phyloP scores from a whole-genome alignment of 139 green algal genomes.

The Haematococcus sp. region DNA sequence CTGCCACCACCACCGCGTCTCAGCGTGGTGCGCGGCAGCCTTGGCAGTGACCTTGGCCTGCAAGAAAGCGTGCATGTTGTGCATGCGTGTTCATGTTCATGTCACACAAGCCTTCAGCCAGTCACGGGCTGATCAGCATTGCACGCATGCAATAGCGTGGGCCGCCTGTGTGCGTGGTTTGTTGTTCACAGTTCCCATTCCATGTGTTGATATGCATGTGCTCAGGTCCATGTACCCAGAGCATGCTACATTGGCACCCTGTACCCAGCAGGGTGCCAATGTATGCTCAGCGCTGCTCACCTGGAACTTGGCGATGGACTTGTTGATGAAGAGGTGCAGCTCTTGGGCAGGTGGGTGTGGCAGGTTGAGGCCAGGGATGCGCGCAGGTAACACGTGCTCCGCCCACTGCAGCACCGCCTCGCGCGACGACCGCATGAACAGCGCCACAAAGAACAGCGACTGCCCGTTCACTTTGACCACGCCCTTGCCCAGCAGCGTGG shows the following conservation, averaged over 20 bases:
- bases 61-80: no score
- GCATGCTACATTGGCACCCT: no score
- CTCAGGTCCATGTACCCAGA: no score
- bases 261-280: no score
- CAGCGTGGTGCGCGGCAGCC: constrained; percentile 27
- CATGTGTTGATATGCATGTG: no score
- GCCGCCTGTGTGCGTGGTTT: no score
- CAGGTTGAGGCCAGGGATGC: constrained; percentile 42
- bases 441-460: constrained; percentile 54
- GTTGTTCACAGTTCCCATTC: no score
- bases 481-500: constrained; percentile 83
- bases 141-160: no score
- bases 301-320: constrained; percentile 71
- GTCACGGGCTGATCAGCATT: no score
- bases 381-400: constrained; percentile 36
- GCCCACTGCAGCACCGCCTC: constrained; percentile 55
- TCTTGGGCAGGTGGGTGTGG: constrained; percentile 23
- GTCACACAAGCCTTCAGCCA: no score
- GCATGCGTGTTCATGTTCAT: no score
- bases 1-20: constrained; percentile 45
- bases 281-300: no score
- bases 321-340: constrained; percentile 57
- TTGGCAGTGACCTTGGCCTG: constrained; percentile 36
- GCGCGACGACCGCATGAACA: constrained; percentile 64
- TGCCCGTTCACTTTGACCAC: constrained; percentile 70